A percentile compares a stretch with the other conserved stretches of the same genome.
These are phyloP conservation scores for Populus trichocarpa DNA, from an alignment of 441 rosid genomes.

Conservation along the genomic window DNA sequence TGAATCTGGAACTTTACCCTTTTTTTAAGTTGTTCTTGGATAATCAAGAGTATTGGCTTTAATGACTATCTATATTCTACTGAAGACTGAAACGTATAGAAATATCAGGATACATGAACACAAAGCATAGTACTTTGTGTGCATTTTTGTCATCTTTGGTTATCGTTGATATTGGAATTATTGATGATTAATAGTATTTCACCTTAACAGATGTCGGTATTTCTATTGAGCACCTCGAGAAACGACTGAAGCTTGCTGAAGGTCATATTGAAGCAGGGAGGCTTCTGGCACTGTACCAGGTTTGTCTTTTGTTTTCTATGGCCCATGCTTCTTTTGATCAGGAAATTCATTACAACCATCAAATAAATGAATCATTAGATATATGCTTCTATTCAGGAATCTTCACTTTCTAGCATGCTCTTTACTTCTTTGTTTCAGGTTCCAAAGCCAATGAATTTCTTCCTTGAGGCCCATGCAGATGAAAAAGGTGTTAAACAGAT, in stretches of 20 bases:
- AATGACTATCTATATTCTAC: not conserved
- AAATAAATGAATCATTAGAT: not conserved
- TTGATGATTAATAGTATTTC: constrained; percentile 17
- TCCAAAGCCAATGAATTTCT: constrained; percentile 78
- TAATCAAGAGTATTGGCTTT: not conserved
- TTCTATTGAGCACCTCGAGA: constrained; percentile 45
- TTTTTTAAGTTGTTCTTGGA: not conserved
- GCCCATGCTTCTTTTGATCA: not conserved
- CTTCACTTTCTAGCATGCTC: not conserved
- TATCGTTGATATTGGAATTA: not conserved
- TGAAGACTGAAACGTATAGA: not conserved
- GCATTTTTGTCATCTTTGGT: not conserved
- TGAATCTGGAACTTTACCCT: not conserved
- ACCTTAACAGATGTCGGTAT: constrained; percentile 43
- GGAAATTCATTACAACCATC: not conserved
- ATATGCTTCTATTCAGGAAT: not conserved
- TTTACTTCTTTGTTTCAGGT: constrained; percentile 43
- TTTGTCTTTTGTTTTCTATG: constrained; percentile 23
- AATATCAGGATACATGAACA: not conserved
- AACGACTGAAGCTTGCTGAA: constrained; percentile 68
- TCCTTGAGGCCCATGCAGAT: constrained; percentile 76
- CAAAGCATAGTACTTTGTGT: not conserved
- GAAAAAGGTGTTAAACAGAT: constrained; percentile 93
- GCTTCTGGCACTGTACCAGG: constrained; percentile 89
- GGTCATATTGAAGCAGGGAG: constrained; percentile 95